phyloP scores from a whole-genome alignment of 306 rosid genomes.

The Mucuna pruriens region DNA sequence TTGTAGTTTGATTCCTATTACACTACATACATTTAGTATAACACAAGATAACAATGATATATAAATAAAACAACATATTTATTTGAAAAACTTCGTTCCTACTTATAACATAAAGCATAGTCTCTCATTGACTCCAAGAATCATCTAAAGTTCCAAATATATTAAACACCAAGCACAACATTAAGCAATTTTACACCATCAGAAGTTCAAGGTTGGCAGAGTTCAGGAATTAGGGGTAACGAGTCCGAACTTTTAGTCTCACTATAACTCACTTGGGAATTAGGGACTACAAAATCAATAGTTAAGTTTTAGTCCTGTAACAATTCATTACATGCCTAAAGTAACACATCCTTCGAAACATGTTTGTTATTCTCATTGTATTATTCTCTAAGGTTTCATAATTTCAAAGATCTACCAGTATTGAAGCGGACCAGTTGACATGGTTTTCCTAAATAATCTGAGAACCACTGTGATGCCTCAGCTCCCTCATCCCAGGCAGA shows the following conservation, averaged over 20 bases:
- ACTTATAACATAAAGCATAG: background rate
- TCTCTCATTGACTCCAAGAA: background rate
- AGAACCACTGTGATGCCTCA: slow-evolving; percentile 80
- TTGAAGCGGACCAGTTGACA: slow-evolving; percentile 79
- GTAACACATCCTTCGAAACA: background rate
- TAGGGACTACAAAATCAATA: background rate
- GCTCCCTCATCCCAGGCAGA: slow-evolving; percentile 85
- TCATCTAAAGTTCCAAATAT: background rate
- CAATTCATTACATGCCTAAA: slow-evolving; percentile 16
- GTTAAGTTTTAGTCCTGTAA: background rate
- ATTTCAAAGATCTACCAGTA: slow-evolving; percentile 51
- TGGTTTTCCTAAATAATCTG: slow-evolving; percentile 71
- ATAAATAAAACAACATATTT: background rate
- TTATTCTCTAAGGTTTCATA: background rate
- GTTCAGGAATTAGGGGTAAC: background rate
- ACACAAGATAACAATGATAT: background rate
- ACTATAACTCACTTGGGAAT: background rate
- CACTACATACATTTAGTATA: background rate
- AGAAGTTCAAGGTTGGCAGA: background rate
- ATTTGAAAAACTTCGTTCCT: background rate
- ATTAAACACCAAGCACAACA: background rate
- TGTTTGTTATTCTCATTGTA: background rate
- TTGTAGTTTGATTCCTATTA: background rate
- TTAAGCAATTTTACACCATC: background rate
- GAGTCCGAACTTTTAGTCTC: background rate